These are phyloP conservation scores for Noccaea caerulescens DNA, from an alignment of 345 rosid genomes.

Conservation along the genomic window DNA sequence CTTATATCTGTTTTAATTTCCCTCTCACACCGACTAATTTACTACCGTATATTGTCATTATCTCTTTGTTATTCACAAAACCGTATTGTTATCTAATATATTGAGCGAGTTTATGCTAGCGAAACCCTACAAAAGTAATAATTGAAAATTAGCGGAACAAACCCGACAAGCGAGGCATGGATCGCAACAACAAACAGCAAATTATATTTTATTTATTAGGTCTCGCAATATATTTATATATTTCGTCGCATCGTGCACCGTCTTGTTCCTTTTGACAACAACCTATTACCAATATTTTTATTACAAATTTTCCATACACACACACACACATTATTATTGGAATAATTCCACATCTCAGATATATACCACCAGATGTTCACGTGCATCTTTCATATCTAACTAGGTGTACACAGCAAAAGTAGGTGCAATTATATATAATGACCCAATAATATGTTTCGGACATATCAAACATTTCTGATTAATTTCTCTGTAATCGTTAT, in stretches of 20 bases:
- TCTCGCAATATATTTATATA: slow-evolving; percentile 23
- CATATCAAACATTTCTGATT: background rate
- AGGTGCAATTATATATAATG: slow-evolving; percentile 4
- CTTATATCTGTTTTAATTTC: slow-evolving; percentile 13
- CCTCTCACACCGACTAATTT: slow-evolving; percentile 31
- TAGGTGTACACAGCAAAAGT: slow-evolving; percentile 21
- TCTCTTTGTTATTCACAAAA: background rate
- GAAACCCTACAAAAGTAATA: background rate
- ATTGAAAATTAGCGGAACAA: slow-evolving; percentile 16
- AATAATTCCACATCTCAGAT: slow-evolving; percentile 33
- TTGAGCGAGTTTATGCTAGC: background rate
- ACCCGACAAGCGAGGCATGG: slow-evolving; percentile 41
- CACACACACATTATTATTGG: slow-evolving; percentile 4
- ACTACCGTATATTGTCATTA: slow-evolving; percentile 20
- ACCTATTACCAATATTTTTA: slow-evolving; percentile 34
- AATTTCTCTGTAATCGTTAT: background rate
- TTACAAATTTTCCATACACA: slow-evolving; percentile 1
- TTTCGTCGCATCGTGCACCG: slow-evolving; percentile 41
- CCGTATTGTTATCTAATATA: background rate
- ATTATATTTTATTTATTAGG: slow-evolving; percentile 27
- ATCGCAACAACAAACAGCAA: slow-evolving; percentile 37
- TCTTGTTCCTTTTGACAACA: slow-evolving; percentile 41
- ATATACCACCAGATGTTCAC: slow-evolving; percentile 31
- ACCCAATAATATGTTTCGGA: background rate
- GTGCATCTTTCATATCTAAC: slow-evolving; percentile 42